These are phyloP conservation scores for Fermentozyma sake DNA, from an alignment of 1,139 yeast genomes.

Conservation along the genomic window DNA sequence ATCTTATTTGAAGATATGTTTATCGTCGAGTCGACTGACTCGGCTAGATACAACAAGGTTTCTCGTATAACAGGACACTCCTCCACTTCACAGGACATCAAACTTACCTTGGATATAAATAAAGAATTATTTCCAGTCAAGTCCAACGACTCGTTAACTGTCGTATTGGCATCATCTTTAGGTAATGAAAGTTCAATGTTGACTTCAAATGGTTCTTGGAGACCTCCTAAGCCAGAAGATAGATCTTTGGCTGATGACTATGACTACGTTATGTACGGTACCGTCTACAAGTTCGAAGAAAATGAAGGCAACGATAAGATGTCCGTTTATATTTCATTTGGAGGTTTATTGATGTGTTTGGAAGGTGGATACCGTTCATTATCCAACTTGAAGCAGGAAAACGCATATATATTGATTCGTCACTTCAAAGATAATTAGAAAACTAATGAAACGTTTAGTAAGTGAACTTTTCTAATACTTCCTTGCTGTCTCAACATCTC, in stretches of 20 bases:
- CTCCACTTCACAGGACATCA: constrained; percentile 77
- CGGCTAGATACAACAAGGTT: constrained; percentile 90
- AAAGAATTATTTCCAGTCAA: constrained; percentile 87
- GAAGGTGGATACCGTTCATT: constrained; percentile 94
- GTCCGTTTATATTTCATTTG: constrained; percentile 91
- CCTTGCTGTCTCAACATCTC: not conserved
- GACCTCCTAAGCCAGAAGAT: constrained; percentile 84
- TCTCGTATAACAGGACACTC: constrained; percentile 86
- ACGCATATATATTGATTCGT: constrained; percentile 86
- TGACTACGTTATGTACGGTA: constrained; percentile 98
- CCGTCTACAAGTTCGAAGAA: constrained; percentile 95
- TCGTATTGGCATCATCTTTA: constrained; percentile 78
- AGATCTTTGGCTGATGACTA: constrained; percentile 90
- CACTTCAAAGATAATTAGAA: constrained; percentile 46
- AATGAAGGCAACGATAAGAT: constrained; percentile 66
- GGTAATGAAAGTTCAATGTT: constrained; percentile 54
- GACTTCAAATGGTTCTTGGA: constrained; percentile 76
- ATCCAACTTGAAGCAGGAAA: constrained; percentile 88
- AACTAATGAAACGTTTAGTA: constrained; percentile 1
- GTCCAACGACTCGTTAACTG: constrained; percentile 75
- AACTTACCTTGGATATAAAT: constrained; percentile 86
- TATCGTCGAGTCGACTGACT: constrained; percentile 78
- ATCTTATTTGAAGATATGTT: constrained; percentile 93
- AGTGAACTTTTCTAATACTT: not conserved
- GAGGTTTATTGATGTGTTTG: constrained; percentile 88